Base-by-base conservation (phyloP, 169 alveolate genomes). In the Ichthyophthirius multifiliis region DNA sequence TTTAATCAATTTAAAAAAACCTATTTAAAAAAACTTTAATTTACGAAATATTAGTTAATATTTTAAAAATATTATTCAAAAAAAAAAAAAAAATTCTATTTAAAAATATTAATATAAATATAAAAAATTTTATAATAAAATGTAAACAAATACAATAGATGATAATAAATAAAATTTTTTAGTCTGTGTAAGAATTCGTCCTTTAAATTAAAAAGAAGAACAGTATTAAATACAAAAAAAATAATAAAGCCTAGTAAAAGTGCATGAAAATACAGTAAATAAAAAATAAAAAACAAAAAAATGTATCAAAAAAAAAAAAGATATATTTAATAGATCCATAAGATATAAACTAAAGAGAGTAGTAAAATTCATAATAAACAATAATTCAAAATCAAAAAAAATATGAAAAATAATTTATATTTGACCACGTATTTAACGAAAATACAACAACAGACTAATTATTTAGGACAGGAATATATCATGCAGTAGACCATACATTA, bases 351-450 rank as follows among this genome's bases (percentile, higher is more conserved):
- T 2, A 4, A 12, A 39, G 12, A 45, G 4, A 45, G 4, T 41
- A 0, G 5, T 31, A 67, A 65, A 32, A 39, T 77, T 48, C 67
- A 84, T 55, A 77, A 83, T 67, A 73, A 45, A 9, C 65, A 43
- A 76, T 90, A 64, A 75, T 84, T 74, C 80, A 81, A 12, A 76
- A 89, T 64, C 71, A 88, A 35, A 76, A 85, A 30, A 90, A 93
- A 74, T 39, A 34, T 4, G 97, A 94, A 89, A 90, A 87, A 39
- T 71, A 96, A 27, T 98, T 93, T 82, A 95, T 95, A 10, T 97
- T 97, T 79, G 99, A 98, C 82, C 92, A 88, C 75, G 98, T 95
- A 13, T 97, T 98, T 82, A 96, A 94, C 76, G 97, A 94, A 78
- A 82, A 87, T 23, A 78, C 97, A 1, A 76, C 93, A 4, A 98